These are phyloP conservation scores for Globisporangium canariense DNA, from an alignment of 352 stramenopile species.

Conservation along the genomic window DNA sequence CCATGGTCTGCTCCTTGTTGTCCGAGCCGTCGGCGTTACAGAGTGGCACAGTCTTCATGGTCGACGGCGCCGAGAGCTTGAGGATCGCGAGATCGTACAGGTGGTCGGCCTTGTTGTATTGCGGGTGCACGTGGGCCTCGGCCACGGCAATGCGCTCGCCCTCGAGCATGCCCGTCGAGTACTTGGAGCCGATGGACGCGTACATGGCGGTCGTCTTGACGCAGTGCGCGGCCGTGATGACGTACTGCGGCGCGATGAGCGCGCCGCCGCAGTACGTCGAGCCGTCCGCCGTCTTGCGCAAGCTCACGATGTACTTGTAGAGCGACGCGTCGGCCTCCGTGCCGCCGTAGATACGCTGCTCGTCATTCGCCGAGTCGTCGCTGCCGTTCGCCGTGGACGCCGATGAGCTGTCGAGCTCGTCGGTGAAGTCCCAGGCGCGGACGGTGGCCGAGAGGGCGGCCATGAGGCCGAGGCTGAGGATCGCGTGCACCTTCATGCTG, in stretches of 20 bases:
- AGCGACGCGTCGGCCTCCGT: conserved; percentile 45
- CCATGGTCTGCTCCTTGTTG: conserved; percentile 45
- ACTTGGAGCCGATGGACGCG: conserved; percentile 52
- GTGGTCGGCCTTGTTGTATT: conserved; percentile 52
- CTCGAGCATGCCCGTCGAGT: conserved; percentile 30
- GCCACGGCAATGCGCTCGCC: conserved; percentile 51
- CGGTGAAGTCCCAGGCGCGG: conserved; percentile 22
- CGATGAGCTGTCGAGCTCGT: conserved; percentile 16
- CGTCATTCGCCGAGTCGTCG: conserved; percentile 31
- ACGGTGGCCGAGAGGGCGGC: conserved; percentile 6
- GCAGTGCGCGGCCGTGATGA: conserved; percentile 74
- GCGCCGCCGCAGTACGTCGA: conserved; percentile 64
- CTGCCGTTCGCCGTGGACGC: conserved; percentile 11
- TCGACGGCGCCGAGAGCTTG: conserved; percentile 50
- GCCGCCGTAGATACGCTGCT: conserved; percentile 59
- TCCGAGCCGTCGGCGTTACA: conserved; percentile 39
- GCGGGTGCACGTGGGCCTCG: conserved; percentile 38
- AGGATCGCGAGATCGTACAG: conserved; percentile 54
- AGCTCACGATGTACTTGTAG: conserved; percentile 55
- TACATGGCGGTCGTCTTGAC: conserved; percentile 43
- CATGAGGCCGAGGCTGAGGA: conserved; percentile 12
- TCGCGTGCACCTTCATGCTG: conserved; percentile 13
- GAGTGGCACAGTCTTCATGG: conserved; percentile 28
- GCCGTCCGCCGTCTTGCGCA: conserved; percentile 36
- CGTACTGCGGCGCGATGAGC: conserved; percentile 58